Evolutionary conservation across 371 early-diverging fungal species (phyloP).

Genomic region (Mortierella sp.): DNA sequence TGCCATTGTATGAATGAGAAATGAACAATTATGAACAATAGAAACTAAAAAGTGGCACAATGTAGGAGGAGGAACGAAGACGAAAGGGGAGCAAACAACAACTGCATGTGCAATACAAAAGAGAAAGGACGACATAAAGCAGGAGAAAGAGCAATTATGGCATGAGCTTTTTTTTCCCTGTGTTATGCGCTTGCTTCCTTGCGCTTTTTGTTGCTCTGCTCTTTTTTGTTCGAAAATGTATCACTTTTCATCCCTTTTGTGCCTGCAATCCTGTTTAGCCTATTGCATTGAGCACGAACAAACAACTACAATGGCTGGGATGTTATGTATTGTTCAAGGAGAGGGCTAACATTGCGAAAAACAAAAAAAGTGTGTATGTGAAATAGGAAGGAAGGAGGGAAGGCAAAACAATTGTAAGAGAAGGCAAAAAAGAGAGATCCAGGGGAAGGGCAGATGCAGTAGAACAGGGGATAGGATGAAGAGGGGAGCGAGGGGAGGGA

Average conservation of each 20-base stretch:
- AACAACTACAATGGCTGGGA: too few species aligned
- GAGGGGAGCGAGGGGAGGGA: neutral
- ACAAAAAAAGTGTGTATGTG: neutral
- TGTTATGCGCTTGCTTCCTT: neutral
- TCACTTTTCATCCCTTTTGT: neutral
- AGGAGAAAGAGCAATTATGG: neutral
- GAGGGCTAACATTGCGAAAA: neutral
- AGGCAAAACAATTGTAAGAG: neutral
- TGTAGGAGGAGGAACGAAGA: neutral
- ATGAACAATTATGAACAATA: neutral
- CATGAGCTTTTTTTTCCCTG: neutral
- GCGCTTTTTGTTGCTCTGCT: neutral
- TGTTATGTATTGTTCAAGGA: too few species aligned
- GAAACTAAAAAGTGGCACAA: neutral
- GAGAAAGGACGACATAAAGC: neutral
- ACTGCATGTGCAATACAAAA: too few species aligned
- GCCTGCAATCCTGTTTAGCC: conserved; percentile 3
- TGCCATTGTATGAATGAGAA: conserved; percentile 6
- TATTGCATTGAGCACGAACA: conserved; percentile 3
- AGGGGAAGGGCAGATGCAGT: neutral
- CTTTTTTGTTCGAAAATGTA: neutral
- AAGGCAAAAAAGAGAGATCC: neutral
- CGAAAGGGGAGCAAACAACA: neutral
- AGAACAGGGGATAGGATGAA: conserved; percentile 10
- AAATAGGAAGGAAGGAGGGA: neutral